Evolutionary conservation across 1,284 basidiomycete species (phyloP).

Genomic region (Schizophyllum commune): DNA sequence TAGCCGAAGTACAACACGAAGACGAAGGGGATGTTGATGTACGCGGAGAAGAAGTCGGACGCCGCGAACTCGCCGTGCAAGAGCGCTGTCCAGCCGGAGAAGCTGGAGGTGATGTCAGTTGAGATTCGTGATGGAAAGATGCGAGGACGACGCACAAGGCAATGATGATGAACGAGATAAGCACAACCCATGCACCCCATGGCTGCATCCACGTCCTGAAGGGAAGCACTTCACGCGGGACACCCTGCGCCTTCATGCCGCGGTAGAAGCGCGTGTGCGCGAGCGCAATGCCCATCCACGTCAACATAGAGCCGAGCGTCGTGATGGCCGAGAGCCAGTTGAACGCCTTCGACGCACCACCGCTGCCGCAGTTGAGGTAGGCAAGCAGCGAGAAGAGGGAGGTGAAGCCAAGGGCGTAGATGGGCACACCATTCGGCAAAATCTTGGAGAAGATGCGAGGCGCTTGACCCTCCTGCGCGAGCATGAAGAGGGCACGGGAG

Average conservation of each 20-base stretch:
- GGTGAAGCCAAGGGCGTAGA: slow-evolving; percentile 10
- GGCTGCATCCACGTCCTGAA: slow-evolving; percentile 36
- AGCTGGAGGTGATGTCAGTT: background rate
- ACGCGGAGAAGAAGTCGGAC: slow-evolving; percentile 28
- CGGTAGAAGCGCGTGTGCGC: slow-evolving; percentile 52
- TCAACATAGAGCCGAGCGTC: slow-evolving; percentile 19
- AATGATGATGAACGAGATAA: slow-evolving; percentile 11
- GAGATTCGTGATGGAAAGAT: background rate
- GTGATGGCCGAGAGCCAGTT: slow-evolving; percentile 37
- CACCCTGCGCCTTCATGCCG: slow-evolving; percentile 47
- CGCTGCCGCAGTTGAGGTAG: slow-evolving; percentile 30
- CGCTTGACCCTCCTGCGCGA: slow-evolving; percentile 47
- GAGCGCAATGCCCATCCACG: slow-evolving; percentile 54
- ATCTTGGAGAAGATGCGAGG: slow-evolving; percentile 37
- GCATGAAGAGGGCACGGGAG: slow-evolving; percentile 47
- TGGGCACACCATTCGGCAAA: slow-evolving; percentile 14
- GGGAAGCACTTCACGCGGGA: slow-evolving; percentile 41
- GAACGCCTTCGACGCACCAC: slow-evolving; percentile 21
- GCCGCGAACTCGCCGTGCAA: slow-evolving; percentile 7
- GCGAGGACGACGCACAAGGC: slow-evolving; percentile 6
- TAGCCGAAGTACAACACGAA: slow-evolving; percentile 32
- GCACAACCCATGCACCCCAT: slow-evolving; percentile 31
- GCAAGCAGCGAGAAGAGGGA: slow-evolving; percentile 33
- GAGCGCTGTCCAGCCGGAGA: slow-evolving; percentile 10
- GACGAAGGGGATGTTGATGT: slow-evolving; percentile 40